Conservation (phyloP, 2,329 filamentous ascomycete genomes). For the Chalaropsis ovoidea region DNA sequence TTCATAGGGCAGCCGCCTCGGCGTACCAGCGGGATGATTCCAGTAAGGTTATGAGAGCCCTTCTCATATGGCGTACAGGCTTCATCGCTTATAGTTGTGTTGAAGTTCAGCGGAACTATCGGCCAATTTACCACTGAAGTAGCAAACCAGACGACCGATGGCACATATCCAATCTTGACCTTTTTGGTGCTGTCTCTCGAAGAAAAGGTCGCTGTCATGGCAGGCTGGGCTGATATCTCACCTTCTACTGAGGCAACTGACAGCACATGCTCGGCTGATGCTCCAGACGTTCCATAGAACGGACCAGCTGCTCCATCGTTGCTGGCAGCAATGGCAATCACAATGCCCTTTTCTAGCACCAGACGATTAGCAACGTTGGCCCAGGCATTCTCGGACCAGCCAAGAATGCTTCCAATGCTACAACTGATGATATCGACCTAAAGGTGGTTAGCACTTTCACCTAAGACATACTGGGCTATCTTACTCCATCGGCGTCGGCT, state of each 20-base stretch:
- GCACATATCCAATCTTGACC: constrained; percentile 20
- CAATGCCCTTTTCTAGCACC: constrained; percentile 38
- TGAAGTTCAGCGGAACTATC: constrained; percentile 36
- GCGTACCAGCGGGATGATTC: constrained; percentile 29
- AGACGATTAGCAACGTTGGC: constrained; percentile 36
- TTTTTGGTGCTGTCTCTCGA: constrained; percentile 2
- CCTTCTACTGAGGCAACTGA: constrained; percentile 36
- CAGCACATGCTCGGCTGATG: constrained; percentile 36
- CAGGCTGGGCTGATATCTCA: constrained; percentile 20
- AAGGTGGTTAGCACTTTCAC: neutral
- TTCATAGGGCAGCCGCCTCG: constrained; percentile 32
- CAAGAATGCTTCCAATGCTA: constrained; percentile 35
- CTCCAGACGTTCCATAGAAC: constrained; percentile 38
- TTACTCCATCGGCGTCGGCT: constrained; percentile 32
- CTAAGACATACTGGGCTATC: neutral
- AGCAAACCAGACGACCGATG: constrained; percentile 16
- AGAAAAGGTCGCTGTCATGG: constrained; percentile 14
- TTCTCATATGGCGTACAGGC: constrained; percentile 30
- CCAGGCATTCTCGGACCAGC: constrained; percentile 37
- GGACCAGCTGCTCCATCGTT: constrained; percentile 42
- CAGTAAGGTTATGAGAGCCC: constrained; percentile 27
- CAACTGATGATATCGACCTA: constrained; percentile 37
- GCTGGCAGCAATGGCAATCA: constrained; percentile 43
- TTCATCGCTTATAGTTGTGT: constrained; percentile 29
- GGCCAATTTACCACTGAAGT: constrained; percentile 28